Base-by-base conservation (phyloP, 305 asterid genomes). In the Solanum hybrid region DNA sequence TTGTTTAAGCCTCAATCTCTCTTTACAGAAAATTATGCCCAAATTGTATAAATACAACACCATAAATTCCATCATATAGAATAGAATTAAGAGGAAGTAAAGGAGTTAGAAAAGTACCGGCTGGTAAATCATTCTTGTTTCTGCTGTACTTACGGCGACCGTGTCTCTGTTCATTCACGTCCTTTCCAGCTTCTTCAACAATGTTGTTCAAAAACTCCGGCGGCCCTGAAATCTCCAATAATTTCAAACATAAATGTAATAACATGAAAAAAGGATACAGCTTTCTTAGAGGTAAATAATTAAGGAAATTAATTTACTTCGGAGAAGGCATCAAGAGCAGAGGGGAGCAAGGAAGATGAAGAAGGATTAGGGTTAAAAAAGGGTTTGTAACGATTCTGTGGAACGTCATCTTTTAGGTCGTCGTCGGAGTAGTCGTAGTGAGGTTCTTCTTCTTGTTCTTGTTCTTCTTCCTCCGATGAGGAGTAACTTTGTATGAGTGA, bases 401-500 rank as follows among this genome's bases (percentile, higher is more conserved):
- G 88, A 89, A 90, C 94, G 93, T 87, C 93, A 94, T 33, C 94
- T 89, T 92, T 91, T 7, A 92, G 94, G 2, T 92, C 95, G 38
- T 90, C 96, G 9, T 94, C 92, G 33, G 93, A 94, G 11, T 51
- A n/a, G 13, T 92, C 91, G 3, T 91, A 95, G 31, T 73, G 91
- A 3, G n/a, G 87, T 31, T 83, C 86, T 14, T 88, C 88, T 20
- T 1, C 26, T 57, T 57, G 70, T 57, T 57, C 57, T 26, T 86
- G 95, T 38, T 79, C 91, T 38, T 91, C 96, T 73, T 96, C 98
- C 57, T 94, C 98, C 31, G 97, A 97, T 37, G 99, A 96, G 79
- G 99, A 97, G 95, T 97, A 97, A 93, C 98, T 90, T 90, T 96
- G 98, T 92, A 97, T 94, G 87, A 97, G 97, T 22, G 94, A 31